phyloP scores from a whole-genome alignment of 2,329 filamentous ascomycete species.

The Colletotrichum limetticola region DNA sequence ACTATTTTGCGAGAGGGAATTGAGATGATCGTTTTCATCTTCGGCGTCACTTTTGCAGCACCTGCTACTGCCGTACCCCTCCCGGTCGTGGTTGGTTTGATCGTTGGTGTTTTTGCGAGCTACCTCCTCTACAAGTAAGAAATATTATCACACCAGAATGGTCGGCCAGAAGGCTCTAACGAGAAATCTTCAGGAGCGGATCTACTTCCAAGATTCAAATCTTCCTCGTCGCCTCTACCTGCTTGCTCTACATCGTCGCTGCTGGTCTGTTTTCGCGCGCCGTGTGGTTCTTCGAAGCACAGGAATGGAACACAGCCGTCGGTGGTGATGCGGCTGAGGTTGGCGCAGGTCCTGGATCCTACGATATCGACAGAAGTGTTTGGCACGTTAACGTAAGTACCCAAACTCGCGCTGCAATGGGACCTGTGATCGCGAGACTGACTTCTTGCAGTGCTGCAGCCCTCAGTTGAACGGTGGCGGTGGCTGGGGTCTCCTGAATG shows the following conservation, averaged over 20 bases:
- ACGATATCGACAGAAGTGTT: slow-evolving; percentile 79
- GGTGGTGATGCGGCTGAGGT: slow-evolving; percentile 63
- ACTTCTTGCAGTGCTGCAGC: slow-evolving; percentile 66
- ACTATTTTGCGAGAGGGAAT: slow-evolving; percentile 89
- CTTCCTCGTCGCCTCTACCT: slow-evolving; percentile 85
- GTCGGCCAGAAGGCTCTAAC: no score
- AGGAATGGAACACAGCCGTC: slow-evolving; percentile 67
- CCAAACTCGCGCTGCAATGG: no score
- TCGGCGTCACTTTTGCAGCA: slow-evolving; percentile 81
- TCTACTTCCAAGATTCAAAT: slow-evolving; percentile 65
- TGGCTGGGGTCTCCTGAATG: slow-evolving; percentile 79
- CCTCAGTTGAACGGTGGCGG: slow-evolving; percentile 71
- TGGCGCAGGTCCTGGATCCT: slow-evolving; percentile 74
- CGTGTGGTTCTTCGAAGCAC: background rate
- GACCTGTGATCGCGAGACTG: slow-evolving; percentile 32
- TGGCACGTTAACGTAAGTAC: slow-evolving; percentile 81
- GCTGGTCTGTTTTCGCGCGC: slow-evolving; percentile 60
- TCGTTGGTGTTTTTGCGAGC: slow-evolving; percentile 74
- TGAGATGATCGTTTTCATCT: slow-evolving; percentile 87
- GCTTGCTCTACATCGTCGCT: slow-evolving; percentile 85
- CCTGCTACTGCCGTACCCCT: slow-evolving; percentile 83
- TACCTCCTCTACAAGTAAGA: slow-evolving; percentile 82
- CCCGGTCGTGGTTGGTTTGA: slow-evolving; percentile 77
- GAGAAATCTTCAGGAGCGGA: slow-evolving; percentile 44
- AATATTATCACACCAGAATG: background rate